A percentile compares a stretch with the other conserved stretches of the same genome.
Evolutionary conservation across 2,329 filamentous ascomycete genomes (phyloP).

Genomic region (Cytospora piceae): DNA sequence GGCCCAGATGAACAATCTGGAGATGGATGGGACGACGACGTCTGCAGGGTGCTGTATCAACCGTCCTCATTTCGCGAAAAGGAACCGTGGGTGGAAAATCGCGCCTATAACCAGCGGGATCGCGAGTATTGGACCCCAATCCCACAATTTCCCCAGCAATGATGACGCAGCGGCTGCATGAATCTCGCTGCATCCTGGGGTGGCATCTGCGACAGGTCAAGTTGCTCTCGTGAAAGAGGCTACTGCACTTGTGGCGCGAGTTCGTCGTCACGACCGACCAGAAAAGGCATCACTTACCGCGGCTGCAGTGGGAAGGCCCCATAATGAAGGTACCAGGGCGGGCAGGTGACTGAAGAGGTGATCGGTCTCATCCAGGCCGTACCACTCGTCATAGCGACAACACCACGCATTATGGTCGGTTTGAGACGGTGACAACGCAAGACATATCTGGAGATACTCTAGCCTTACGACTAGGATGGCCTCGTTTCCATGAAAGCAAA

Average conservation of each 20-base stretch:
- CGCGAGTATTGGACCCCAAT: neutral
- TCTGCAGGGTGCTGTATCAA: neutral
- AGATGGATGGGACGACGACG: slow-evolving; percentile 2
- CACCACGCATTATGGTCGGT: neutral
- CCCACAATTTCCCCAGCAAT: slow-evolving; percentile 10
- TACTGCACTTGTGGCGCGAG: slow-evolving; percentile 3
- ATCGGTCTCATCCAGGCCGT: neutral
- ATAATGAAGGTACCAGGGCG: neutral
- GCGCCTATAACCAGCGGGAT: neutral
- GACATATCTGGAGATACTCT: neutral
- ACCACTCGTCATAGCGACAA: neutral
- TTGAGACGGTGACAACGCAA: neutral
- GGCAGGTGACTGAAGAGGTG: neutral
- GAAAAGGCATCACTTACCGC: neutral
- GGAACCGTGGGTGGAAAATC: neutral
- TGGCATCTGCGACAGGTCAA: neutral
- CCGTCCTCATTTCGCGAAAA: neutral
- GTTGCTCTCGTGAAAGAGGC: neutral
- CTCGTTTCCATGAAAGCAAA: neutral
- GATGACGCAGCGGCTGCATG: slow-evolving; percentile 23
- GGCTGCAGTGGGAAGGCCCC: neutral
- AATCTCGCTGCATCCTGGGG: neutral
- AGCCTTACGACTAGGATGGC: neutral
- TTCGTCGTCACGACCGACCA: neutral
- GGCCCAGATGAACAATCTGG: neutral